Base-by-base conservation (phyloP, 805 yeast species). In the Zygotorulaspora chibaensis region DNA sequence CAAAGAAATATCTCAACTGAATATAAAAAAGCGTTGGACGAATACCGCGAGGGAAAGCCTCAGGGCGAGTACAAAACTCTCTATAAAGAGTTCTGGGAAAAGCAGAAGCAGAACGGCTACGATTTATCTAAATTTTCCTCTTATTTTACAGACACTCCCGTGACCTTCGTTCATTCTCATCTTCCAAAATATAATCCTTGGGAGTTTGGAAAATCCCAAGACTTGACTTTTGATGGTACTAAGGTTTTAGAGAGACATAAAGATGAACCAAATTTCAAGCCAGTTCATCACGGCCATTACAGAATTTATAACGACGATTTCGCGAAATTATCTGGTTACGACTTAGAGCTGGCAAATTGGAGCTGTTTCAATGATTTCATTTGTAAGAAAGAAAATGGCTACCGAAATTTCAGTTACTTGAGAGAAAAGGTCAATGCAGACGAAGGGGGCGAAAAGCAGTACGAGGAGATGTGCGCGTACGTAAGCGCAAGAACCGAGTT, bases 161-260 rank as follows among this genome's bases (percentile, higher is more conserved):
- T 67, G 2, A 57, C 68, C 51, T 68, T 70, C 38, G 63, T 69
- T 8, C 74, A 70, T 53, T 68, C 72, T 12, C 68, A 70, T 50
- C 58, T 53, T 40, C 73, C 73, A n/a, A 69, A 70, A 52, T 58
- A 68, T 38, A 61, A 69, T 47, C 74, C 74, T 16, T 58, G 61
- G 43, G 43, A 42, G 13, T 49, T 58, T 39, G 54, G 55, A 11
- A 30, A 48, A 11, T 31, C 42, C 4, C 45, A 53, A 13, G 63
- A 52, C 34, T 50, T 60, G 34, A 58, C 40, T 29, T 51, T 33
- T 33, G 51, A 53, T 43, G 55, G 51, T 12, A 42, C 38, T 33
- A 47, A 40, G 34, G 44, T 20, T 27, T 29, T 46, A 38, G 37
- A 45, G 2, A 41, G 45, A 28, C 50, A 52, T 29, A 40, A 47